Evolutionary conservation across 2,329 filamentous ascomycete genomes (phyloP), one percentile per base, ranked within the genome.

Genomic region (Diplodia intermedia): DNA sequence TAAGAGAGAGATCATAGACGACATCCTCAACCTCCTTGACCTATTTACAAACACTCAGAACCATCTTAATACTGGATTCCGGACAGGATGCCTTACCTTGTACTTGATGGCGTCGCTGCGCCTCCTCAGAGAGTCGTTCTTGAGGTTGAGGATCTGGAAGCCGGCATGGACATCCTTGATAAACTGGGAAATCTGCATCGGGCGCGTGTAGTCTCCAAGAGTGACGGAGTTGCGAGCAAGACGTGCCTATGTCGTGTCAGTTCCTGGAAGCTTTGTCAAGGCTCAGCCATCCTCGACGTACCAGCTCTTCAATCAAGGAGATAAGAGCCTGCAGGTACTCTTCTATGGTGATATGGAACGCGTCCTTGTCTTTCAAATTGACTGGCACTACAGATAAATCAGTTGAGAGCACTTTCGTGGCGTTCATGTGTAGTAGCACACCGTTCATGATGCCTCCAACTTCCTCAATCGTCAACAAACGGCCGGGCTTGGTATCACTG

Each of bases 1-100:
- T 87, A 76, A 99, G 82, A 29, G 92, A 94, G 68, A 99, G 82
- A 78, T 99, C 95, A 76, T 99, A 99, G 62, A 98, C 94, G 14
- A 99, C 93, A 77, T 98, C 95, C 83, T 99, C 95, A 14, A 97
- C 93, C 79, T 97, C 94, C 85, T 98, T 99, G 75, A 99, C 93
- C 83, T 86, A 65, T 63, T 54, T 36, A 62, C 57, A 67, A 62
- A 68, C 60, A 20, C 11, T 66, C 18, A 63, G 49, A 36, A 61
- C 43, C n/a, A 38, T 26, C 8, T 2, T 1, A 38, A 14, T 12
- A 14, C 14, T 26, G 18, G 0, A n/a, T 6, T 50, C 29, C 47
- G 38, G n/a, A 11, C 23, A n/a, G 29, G 14, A 29, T 14, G 54
- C 5, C 82, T 70, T 76, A 85, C 84, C 74, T 91, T 90, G 78